These are phyloP conservation scores for Arabidopsis hybrid DNA, from an alignment of 441 rosid species.

Conservation along the genomic window DNA sequence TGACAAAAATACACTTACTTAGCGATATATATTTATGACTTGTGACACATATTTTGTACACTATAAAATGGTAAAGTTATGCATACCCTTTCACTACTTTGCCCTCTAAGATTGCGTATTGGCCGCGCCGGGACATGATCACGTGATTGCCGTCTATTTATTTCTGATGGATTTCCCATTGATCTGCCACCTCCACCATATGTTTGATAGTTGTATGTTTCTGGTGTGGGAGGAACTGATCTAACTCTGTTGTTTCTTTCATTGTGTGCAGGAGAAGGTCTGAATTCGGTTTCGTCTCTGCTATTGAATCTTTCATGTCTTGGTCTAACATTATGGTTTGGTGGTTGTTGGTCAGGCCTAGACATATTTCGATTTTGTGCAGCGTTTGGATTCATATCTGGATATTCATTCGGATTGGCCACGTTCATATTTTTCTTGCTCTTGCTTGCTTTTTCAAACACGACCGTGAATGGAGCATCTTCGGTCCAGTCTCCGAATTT, in stretches of 20 bases:
- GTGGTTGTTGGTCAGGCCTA: slow-evolving; percentile 30
- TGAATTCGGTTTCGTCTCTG: slow-evolving; percentile 38
- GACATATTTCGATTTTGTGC: slow-evolving; percentile 13
- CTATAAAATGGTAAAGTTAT: neutral
- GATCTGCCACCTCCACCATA: slow-evolving; percentile 33
- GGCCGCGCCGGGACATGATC: slow-evolving; percentile 30
- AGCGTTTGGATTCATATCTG: slow-evolving; percentile 26
- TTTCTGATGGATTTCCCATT: slow-evolving; percentile 16
- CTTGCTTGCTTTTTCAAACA: slow-evolving; percentile 40
- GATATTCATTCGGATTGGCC: slow-evolving; percentile 34
- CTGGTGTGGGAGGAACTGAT: slow-evolving; percentile 18
- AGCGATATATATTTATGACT: neutral
- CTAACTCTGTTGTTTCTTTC: slow-evolving; percentile 40
- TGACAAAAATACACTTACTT: neutral
- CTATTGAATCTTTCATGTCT: slow-evolving; percentile 35
- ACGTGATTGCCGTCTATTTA: neutral
- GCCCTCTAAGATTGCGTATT: slow-evolving; percentile 35
- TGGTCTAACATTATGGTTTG: slow-evolving; percentile 32
- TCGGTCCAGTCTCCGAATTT: slow-evolving; percentile 43
- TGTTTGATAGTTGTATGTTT: slow-evolving; percentile 30
- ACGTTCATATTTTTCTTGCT: slow-evolving; percentile 19
- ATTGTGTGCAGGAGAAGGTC: slow-evolving; percentile 37
- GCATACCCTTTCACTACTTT: slow-evolving; percentile 36
- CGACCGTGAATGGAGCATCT: slow-evolving; percentile 38
- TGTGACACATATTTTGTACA: neutral